Evolutionary conservation across 495 filamentous ascomycete genomes (phyloP).

Genomic region (Podospora anserina): DNA sequence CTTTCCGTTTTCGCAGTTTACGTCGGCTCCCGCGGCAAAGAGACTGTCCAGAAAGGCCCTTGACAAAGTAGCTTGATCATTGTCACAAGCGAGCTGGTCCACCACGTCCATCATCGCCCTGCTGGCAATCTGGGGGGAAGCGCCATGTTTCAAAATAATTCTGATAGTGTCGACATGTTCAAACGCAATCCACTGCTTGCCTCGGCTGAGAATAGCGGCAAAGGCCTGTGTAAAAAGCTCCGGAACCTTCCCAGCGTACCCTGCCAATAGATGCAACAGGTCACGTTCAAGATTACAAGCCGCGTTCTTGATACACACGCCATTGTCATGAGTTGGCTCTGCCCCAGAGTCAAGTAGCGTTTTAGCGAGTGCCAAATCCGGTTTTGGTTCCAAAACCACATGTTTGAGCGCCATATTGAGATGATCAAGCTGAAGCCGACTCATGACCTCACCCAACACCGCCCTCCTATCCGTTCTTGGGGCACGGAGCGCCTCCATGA

Average conservation of each 20-base stretch:
- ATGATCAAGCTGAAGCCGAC: constrained; percentile 27
- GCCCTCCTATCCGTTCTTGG: constrained; percentile 13
- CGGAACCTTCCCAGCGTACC: constrained; percentile 15
- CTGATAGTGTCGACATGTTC: constrained; percentile 35
- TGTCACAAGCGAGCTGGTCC: constrained; percentile 30
- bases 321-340: constrained; percentile 27
- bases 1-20: constrained; percentile 44
- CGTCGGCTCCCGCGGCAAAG: constrained; percentile 37
- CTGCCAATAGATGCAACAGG: constrained; percentile 22
- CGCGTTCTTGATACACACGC: constrained; percentile 32
- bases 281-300: constrained; percentile 28
- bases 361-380: constrained; percentile 24
- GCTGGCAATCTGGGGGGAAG: constrained; percentile 32
- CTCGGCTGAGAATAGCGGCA: constrained; percentile 20
- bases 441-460: constrained; percentile 22
- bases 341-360: constrained; percentile 29
- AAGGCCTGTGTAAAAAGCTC: constrained; percentile 27
- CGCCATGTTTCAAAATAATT: constrained; percentile 39
- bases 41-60: constrained; percentile 34
- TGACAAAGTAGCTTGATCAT: constrained; percentile 27
- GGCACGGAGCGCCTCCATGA: constrained; percentile 26
- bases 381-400: constrained; percentile 22
- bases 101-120: constrained; percentile 40
- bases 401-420: constrained; percentile 32
- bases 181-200: constrained; percentile 34